Percentiles rank a stretch among this genome's conserved stretches.
phyloP scores from a whole-genome alignment of 352 stramenopile genomes.

The Globisporangium polare region DNA sequence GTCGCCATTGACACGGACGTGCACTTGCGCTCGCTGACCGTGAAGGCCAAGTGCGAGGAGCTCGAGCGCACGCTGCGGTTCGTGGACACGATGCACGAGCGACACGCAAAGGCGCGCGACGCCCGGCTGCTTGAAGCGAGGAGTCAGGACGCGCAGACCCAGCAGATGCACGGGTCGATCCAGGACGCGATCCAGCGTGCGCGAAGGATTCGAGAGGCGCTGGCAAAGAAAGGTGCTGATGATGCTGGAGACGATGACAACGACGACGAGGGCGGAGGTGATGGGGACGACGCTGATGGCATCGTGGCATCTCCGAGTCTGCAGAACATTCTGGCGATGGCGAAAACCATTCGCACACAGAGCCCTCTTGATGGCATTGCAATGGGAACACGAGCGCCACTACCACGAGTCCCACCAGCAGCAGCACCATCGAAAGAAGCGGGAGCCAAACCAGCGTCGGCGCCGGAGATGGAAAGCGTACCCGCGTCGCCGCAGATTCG shows the following conservation, averaged over 20 bases:
- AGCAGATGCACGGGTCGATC: constrained; percentile 34
- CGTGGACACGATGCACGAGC: constrained; percentile 7
- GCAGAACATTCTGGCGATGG: constrained; percentile 30
- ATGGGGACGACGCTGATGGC: not conserved
- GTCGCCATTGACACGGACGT: constrained; percentile 28
- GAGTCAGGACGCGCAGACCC: constrained; percentile 21
- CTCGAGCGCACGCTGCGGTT: constrained; percentile 27
- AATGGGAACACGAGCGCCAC: no score
- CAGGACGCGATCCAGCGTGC: constrained; percentile 45
- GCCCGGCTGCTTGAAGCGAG: constrained; percentile 6
- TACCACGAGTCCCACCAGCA: not conserved
- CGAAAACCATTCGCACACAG: constrained; percentile 20
- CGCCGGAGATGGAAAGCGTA: not conserved
- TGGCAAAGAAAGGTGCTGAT: constrained; percentile 13
- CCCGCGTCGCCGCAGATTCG: constrained; percentile 4
- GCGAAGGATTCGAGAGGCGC: constrained; percentile 32
- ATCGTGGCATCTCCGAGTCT: constrained; percentile 5
- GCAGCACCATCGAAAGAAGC: not conserved
- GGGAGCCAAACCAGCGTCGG: not conserved
- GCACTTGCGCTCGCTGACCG: constrained; percentile 24
- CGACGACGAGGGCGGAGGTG: constrained; percentile 1
- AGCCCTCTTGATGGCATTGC: constrained; percentile 1
- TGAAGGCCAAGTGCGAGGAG: constrained; percentile 35
- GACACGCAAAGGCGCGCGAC: not conserved
- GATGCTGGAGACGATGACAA: not conserved